A percentile compares a stretch with the other conserved stretches of the same genome.
These are phyloP conservation scores for Bonia amplexicaulis DNA, from an alignment of 176 grass and related monocot genomes.

Conservation along the genomic window DNA sequence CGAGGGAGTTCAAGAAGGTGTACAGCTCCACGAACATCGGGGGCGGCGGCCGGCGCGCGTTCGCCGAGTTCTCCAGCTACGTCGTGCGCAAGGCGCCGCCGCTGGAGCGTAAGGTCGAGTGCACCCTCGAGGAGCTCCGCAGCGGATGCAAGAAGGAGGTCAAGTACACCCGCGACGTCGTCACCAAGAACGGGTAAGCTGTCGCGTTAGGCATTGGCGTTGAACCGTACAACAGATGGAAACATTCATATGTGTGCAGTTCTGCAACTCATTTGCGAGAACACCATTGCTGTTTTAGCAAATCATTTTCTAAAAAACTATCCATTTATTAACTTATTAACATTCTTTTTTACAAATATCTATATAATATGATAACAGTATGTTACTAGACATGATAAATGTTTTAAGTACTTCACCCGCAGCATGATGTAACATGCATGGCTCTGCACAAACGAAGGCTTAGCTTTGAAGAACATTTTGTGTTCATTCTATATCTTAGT, in stretches of 20 bases:
- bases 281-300: neutral
- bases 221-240: neutral
- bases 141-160: constrained; percentile 84
- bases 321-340: neutral
- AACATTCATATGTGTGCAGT: neutral
- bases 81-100: constrained; percentile 75
- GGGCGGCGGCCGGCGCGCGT: constrained; percentile 9
- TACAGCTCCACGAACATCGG: constrained; percentile 30
- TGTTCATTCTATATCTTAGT: neutral
- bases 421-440: neutral
- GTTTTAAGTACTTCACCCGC: neutral
- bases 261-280: constrained; percentile 5
- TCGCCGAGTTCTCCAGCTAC: constrained; percentile 65
- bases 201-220: constrained; percentile 14
- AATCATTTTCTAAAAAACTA: neutral
- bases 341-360: neutral
- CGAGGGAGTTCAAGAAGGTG: constrained; percentile 35
- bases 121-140: constrained; percentile 91
- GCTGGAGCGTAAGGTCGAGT: constrained; percentile 70
- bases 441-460: neutral
- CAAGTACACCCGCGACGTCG: constrained; percentile 60
- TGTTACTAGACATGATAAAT: neutral
- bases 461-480: neutral
- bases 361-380: neutral
- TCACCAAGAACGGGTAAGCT: constrained; percentile 82